These are phyloP conservation scores for Linaria vulgaris DNA, from an alignment of 257 asterid species.

Conservation along the genomic window DNA sequence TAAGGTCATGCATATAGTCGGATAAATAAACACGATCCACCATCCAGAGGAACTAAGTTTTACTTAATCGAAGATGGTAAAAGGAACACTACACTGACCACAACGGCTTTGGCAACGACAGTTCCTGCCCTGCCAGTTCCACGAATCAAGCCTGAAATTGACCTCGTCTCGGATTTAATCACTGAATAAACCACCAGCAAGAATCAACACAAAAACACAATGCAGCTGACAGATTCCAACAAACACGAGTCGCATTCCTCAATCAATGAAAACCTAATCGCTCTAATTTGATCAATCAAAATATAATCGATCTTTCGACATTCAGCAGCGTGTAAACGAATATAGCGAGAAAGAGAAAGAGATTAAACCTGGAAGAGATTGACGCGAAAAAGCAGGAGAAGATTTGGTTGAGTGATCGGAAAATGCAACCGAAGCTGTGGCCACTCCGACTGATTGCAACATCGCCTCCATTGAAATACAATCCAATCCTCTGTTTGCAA, in stretches of 20 bases:
- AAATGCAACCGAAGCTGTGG: conserved; percentile 39
- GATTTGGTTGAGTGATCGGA: conserved; percentile 50
- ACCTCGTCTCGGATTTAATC: conserved; percentile 48
- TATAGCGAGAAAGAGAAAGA: not conserved
- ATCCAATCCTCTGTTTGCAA: not conserved
- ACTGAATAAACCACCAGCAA: conserved; percentile 31
- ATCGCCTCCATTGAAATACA: conserved; percentile 57
- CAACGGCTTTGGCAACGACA: conserved; percentile 42
- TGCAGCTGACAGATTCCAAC: not conserved
- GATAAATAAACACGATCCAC: not conserved
- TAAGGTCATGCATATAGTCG: not conserved
- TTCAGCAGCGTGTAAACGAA: not conserved
- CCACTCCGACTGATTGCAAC: conserved; percentile 50
- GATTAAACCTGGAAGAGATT: conserved; percentile 39
- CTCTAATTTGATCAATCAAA: not conserved
- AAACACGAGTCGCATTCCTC: conserved; percentile 2
- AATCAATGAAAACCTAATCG: conserved; percentile 16
- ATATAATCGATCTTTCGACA: not conserved
- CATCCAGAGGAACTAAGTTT: not conserved
- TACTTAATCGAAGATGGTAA: not conserved
- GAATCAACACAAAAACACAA: conserved; percentile 9
- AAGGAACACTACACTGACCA: conserved; percentile 45
- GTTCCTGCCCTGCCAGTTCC: conserved; percentile 41
- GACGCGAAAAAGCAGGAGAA: conserved; percentile 23
- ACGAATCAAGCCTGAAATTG: conserved; percentile 28